Evolutionary conservation across 2,329 filamentous ascomycete genomes (phyloP).

Genomic region (Purpureocillium lavendulum): DNA sequence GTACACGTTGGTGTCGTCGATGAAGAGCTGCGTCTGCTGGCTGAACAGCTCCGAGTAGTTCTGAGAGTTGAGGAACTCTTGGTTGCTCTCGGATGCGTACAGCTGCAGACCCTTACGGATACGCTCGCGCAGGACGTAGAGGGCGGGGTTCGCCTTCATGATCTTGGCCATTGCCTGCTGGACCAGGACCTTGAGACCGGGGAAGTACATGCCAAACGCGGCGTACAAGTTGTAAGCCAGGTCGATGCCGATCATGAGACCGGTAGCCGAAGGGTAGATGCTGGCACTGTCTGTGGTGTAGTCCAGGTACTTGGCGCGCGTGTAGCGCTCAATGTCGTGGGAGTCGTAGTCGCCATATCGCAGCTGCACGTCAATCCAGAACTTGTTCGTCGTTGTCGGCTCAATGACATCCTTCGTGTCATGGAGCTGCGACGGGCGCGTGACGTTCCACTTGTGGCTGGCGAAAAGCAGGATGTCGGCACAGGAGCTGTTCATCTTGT

Average conservation of each 20-base stretch:
- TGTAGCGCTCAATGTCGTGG: conserved; percentile 96
- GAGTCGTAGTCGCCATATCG: conserved; percentile 98
- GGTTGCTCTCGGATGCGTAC: conserved; percentile 96
- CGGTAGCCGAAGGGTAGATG: conserved; percentile 94
- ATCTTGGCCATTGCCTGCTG: conserved; percentile 99
- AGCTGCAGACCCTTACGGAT: conserved; percentile 97
- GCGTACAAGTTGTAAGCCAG: conserved; percentile 98
- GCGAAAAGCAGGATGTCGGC: conserved; percentile 96
- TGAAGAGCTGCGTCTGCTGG: conserved; percentile 97
- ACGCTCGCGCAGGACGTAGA: conserved; percentile 94
- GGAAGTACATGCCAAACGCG: conserved; percentile 97
- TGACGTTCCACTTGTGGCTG: conserved; percentile 98
- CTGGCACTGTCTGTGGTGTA: conserved; percentile 99
- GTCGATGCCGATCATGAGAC: conserved; percentile 96
- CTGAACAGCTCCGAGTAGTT: conserved; percentile 99
- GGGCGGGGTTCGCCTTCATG: conserved; percentile 97
- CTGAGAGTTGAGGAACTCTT: conserved; percentile 98
- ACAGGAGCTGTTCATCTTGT: conserved; percentile 99
- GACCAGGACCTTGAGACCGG: conserved; percentile 85
- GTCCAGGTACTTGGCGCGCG: conserved; percentile 94
- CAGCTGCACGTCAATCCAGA: conserved; percentile 96
- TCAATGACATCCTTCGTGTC: conserved; percentile 96
- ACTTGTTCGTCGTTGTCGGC: conserved; percentile 93
- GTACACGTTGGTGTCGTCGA: conserved; percentile 98
- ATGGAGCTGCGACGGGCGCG: conserved; percentile 82